A percentile compares a stretch with the other conserved stretches of the same genome.
Evolutionary conservation across 1,284 basidiomycete genomes (phyloP).

Genomic region (Ustilago esculenta): DNA sequence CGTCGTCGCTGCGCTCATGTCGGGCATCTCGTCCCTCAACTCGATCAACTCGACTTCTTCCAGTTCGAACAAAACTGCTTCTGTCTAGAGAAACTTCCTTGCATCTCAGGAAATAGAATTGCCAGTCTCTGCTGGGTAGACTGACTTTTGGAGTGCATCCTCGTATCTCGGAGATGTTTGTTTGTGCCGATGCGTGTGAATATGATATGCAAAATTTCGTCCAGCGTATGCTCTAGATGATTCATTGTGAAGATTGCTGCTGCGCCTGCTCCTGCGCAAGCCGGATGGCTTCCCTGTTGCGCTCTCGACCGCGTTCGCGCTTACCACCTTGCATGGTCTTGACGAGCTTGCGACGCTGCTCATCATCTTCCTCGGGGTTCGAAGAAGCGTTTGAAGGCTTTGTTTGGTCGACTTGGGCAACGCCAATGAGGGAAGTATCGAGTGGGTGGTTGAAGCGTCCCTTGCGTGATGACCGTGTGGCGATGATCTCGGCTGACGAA

Average conservation of each 20-base stretch:
- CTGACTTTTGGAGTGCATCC: no score
- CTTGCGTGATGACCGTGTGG: conserved; percentile 35
- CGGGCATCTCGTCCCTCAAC: conserved; percentile 28
- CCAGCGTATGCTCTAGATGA: no score
- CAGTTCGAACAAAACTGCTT: conserved; percentile 13
- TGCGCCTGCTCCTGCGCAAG: conserved; percentile 27
- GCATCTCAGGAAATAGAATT: neutral
- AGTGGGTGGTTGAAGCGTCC: conserved; percentile 45
- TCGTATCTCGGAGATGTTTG: no score
- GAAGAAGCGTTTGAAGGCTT: conserved; percentile 21
- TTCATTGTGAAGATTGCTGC: no score
- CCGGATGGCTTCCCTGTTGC: conserved; percentile 51
- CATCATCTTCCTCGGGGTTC: conserved; percentile 28
- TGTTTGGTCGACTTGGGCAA: conserved; percentile 25
- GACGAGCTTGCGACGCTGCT: conserved; percentile 44
- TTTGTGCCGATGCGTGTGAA: neutral
- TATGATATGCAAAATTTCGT: no score
- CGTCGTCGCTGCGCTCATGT: conserved; percentile 9
- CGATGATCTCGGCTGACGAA: conserved; percentile 50
- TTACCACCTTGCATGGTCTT: conserved; percentile 58
- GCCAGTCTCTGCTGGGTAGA: no score
- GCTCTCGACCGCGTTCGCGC: conserved; percentile 51
- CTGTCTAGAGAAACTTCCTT: neutral
- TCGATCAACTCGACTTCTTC: conserved; percentile 5
- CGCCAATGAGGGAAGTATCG: conserved; percentile 40